Base-by-base conservation (phyloP, 2,329 filamentous ascomycete genomes). In the Fusarium devonianum region DNA sequence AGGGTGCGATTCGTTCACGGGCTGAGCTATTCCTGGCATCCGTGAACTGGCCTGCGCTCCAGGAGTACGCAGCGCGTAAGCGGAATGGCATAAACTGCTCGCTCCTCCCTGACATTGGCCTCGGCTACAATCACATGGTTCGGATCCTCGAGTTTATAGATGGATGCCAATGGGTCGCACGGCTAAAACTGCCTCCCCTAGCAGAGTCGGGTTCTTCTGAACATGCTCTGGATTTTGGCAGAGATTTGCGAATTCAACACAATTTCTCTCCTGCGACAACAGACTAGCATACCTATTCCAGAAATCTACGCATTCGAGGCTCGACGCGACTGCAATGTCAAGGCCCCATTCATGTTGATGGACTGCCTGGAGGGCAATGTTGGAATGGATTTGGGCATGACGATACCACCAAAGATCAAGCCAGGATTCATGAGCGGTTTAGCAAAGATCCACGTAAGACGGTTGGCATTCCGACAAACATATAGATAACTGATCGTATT, bases 41-140 rank as follows among this genome's bases (percentile, higher is more conserved):
- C 5, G 44, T 41, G 19, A 23, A 41, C 19, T 48, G 44, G 33
- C 25, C 7, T 23, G 33, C 26, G 11, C 26, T 45, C 18, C 13
- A 23, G 32, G 34, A 45, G 23, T 45, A 38, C 18, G 33, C 42
- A 11, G 19, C 18, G 17, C 22, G 25, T 5, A 45, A 25, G 34
- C 42, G 26, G 18, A 26, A 45, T 23, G 25, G 42, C 17, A 23
- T 23, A 9, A 30, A 38, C 35, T 47, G 35, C 35, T 28, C 26
- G 7, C 21, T 47, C 35, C 45, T 49, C 21, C 22, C 30, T 19
- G 23, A 42, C 12, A 42, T 48, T 36, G 37, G 45, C 14, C 37
- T 48, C 25, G 45, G 37, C 14, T 48, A 48, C 19, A 48, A 41
- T 34, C 44, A 48, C 30, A 48, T 48, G 44, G 44, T 41, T 36